Conservation (phyloP, 768 basidiomycete species). For the Holtermanniella nyarrowii region DNA sequence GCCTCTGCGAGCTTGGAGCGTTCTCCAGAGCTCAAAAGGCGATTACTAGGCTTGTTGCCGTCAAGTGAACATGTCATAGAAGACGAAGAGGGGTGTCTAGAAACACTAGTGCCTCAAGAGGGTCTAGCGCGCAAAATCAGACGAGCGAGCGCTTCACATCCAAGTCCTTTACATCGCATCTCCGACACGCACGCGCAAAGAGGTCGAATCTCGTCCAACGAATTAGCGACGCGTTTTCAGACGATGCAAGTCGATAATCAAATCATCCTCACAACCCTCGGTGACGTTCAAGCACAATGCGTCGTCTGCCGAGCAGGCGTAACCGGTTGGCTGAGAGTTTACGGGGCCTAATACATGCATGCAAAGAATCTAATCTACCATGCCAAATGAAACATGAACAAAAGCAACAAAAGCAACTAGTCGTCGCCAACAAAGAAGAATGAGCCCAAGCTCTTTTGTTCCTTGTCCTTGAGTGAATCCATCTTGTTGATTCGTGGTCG, state of each 20-base stretch:
- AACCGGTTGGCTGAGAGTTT: background rate
- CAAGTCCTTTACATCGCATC: no score
- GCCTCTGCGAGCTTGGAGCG: background rate
- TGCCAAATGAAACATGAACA: background rate
- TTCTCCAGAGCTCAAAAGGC: background rate
- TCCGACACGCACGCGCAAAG: no score
- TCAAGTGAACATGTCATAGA: no score
- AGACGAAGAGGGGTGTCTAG: no score
- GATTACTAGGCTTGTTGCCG: background rate
- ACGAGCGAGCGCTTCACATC: background rate
- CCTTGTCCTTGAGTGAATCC: slow-evolving; percentile 44
- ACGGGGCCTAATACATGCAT: background rate
- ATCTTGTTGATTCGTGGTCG: slow-evolving; percentile 46
- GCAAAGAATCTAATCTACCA: background rate
- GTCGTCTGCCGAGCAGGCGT: background rate
- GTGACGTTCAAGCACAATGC: background rate
- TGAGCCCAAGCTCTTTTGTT: slow-evolving; percentile 40
- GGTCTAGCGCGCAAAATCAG: no score
- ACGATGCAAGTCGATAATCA: background rate
- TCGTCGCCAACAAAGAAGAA: slow-evolving; percentile 36
- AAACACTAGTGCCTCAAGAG: no score
- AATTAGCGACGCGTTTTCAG: no score
- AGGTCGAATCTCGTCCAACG: no score
- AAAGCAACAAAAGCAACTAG: slow-evolving; percentile 7
- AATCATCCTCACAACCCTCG: background rate